Percentiles rank a stretch among this genome's conserved stretches.
Conservation (phyloP, 1,284 basidiomycete species). For the Flammula alnicola region DNA sequence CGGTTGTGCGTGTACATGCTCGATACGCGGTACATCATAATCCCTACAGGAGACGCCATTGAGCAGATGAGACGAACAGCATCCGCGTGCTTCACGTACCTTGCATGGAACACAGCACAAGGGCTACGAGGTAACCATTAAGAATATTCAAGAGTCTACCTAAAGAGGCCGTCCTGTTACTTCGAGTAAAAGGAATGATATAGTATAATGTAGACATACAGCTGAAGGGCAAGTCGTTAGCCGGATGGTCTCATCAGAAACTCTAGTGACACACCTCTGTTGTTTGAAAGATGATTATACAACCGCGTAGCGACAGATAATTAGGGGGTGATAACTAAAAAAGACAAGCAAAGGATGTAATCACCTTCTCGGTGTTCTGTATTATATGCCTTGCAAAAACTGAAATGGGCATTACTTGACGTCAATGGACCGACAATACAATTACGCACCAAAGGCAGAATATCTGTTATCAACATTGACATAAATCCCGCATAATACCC, state of each 20-base stretch:
- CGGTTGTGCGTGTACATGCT: constrained; percentile 19
- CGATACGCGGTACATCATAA: constrained; percentile 19
- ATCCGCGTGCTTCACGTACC: not conserved
- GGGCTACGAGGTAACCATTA: not conserved
- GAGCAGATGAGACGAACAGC: not conserved
- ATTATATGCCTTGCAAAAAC: too few relatives aligned
- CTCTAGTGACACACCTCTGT: not conserved
- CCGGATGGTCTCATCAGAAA: not conserved
- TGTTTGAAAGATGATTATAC: not conserved
- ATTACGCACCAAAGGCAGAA: too few relatives aligned
- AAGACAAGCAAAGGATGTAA: too few relatives aligned
- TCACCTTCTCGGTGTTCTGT: too few relatives aligned
- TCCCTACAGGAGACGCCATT: constrained; percentile 6
- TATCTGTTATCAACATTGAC: too few relatives aligned
- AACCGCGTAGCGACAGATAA: not conserved
- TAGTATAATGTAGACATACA: not conserved
- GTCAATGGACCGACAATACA: too few relatives aligned
- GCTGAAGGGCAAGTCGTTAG: not conserved
- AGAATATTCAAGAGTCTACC: constrained; percentile 5
- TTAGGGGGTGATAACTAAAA: too few relatives aligned
- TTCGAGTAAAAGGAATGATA: not conserved
- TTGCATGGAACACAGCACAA: constrained; percentile 11
- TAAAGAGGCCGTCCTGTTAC: not conserved
- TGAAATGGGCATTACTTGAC: too few relatives aligned
- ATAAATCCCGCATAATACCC: too few relatives aligned